Conservation (phyloP, 2,329 filamentous ascomycete genomes). For the Pleurostoma richardsiae region DNA sequence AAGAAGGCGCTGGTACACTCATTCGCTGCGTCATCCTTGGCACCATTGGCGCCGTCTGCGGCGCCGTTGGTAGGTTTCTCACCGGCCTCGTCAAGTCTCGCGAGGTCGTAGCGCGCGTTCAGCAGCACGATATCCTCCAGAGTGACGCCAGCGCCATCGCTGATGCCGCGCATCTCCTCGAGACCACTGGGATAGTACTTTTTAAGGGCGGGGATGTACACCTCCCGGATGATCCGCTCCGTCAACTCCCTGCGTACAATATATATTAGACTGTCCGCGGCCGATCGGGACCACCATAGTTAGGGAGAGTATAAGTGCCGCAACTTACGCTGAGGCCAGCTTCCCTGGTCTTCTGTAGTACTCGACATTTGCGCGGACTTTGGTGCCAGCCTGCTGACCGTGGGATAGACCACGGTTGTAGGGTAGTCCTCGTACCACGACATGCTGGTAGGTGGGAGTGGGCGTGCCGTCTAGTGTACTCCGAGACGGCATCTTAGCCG, state of each 20-base stretch:
- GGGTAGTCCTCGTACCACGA: slow-evolving; percentile 13
- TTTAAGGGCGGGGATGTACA: slow-evolving; percentile 11
- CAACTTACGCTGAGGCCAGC: slow-evolving; percentile 6
- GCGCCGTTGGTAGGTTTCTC: not conserved
- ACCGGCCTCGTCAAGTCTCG: slow-evolving; percentile 5
- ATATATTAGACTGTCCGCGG: not conserved
- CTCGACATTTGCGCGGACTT: slow-evolving; percentile 14
- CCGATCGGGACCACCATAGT: not conserved
- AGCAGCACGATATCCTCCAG: slow-evolving; percentile 15
- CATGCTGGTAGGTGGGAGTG: slow-evolving; percentile 13
- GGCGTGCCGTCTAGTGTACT: not conserved
- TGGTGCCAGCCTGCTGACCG: slow-evolving; percentile 12
- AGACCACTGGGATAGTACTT: slow-evolving; percentile 7
- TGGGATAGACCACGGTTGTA: slow-evolving; percentile 15
- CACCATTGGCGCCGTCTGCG: not conserved
- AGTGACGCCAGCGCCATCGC: slow-evolving; percentile 13
- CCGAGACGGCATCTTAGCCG: not conserved
- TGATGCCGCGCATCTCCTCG: slow-evolving; percentile 14
- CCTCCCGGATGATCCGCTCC: slow-evolving; percentile 4
- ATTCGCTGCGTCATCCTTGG: not conserved
- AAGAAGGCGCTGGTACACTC: slow-evolving; percentile 12
- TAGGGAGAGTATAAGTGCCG: not conserved
- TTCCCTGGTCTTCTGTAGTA: slow-evolving; percentile 15
- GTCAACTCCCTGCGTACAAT: not conserved
- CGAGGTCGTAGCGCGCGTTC: slow-evolving; percentile 17